Base-by-base conservation (phyloP, 2,329 filamentous ascomycete genomes). In the Apiospora pterosperma region DNA sequence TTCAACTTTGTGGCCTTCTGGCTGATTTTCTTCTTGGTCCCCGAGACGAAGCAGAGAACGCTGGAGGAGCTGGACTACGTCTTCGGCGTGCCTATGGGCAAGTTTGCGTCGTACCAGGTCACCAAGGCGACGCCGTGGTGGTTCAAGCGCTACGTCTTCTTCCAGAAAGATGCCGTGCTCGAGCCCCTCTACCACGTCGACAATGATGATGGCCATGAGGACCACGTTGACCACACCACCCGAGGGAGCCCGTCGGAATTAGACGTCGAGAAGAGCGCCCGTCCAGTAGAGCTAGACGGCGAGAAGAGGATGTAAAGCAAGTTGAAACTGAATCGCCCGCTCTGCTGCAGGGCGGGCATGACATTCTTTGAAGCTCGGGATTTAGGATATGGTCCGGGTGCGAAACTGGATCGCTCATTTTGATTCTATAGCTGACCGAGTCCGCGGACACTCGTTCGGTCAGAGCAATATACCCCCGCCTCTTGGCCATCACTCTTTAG, bases 51-150 rank as follows among this genome's bases (percentile, higher is more conserved):
- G 73, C 80, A 82, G 41, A 78, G 80, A 63, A 84, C 81, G 0
- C 76, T 84, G 0, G 82, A 84, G 66, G 82, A 84, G 64, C 78
- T 84, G 10, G 81, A 84, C 72, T 80, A 80, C 38, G 79, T 84
- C 36, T 84, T 84, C 59, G 76, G 76, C 7, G 77, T 82, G 14
- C 76, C 77, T 21, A 77, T 75, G 65, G 71, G 74, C 62, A 79
- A 77, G 59, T 81, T 82, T 64, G 76, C 76, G 36, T 63, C 60
- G 25, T 79, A 82, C 72, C 80, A 82, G 70, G 64, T 79, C 31
- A 73, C 66, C 28, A 73, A 76, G 59, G 77, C 76, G 4, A 63
- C 76, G 1, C 78, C 79, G 1, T 80, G 75, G 72, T 78, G 75
- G 74, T 71, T 76, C 66, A 78, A 76, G 70, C 73, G 73, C 65